These are phyloP conservation scores for Penicillium sp. DNA, from an alignment of 2,329 filamentous ascomycete species.

Conservation along the genomic window DNA sequence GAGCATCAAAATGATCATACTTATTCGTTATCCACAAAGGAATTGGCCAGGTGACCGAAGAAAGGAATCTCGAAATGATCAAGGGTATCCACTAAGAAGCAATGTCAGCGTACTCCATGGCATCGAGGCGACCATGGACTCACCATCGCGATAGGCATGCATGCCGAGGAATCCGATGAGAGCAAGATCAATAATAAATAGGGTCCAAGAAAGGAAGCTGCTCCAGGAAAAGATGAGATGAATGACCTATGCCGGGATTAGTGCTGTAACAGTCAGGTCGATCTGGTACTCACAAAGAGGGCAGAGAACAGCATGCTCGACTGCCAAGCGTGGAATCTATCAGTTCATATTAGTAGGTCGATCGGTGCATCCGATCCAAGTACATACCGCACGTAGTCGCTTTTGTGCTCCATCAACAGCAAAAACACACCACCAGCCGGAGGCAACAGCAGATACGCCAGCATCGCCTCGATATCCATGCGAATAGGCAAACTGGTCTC, in stretches of 20 bases:
- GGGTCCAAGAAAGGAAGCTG: slow-evolving; percentile 71
- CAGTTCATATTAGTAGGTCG: background rate
- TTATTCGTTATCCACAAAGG: slow-evolving; percentile 83
- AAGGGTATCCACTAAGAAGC: slow-evolving; percentile 53
- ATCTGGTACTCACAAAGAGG: slow-evolving; percentile 46
- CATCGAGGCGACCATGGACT: slow-evolving; percentile 27
- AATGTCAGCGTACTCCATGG: background rate
- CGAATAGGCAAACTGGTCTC: slow-evolving; percentile 83
- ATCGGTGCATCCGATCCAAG: background rate
- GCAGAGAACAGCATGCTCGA: slow-evolving; percentile 75
- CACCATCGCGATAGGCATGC: slow-evolving; percentile 78
- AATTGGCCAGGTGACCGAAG: slow-evolving; percentile 77
- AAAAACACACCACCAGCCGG: slow-evolving; percentile 80
- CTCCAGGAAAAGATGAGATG: slow-evolving; percentile 88
- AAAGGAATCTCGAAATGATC: slow-evolving; percentile 78
- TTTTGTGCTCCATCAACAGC: slow-evolving; percentile 83
- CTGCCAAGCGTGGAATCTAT: slow-evolving; percentile 94
- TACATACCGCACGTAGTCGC: slow-evolving; percentile 83
- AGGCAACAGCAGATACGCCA: slow-evolving; percentile 81
- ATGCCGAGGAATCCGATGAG: slow-evolving; percentile 71
- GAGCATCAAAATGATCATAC: background rate
- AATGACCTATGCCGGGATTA: slow-evolving; percentile 55
- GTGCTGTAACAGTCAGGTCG: background rate
- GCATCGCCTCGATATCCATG: slow-evolving; percentile 81
- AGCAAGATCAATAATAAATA: slow-evolving; percentile 69